Conservation (phyloP, 2,329 filamentous ascomycete genomes). For the Biscogniauxia sp. region DNA sequence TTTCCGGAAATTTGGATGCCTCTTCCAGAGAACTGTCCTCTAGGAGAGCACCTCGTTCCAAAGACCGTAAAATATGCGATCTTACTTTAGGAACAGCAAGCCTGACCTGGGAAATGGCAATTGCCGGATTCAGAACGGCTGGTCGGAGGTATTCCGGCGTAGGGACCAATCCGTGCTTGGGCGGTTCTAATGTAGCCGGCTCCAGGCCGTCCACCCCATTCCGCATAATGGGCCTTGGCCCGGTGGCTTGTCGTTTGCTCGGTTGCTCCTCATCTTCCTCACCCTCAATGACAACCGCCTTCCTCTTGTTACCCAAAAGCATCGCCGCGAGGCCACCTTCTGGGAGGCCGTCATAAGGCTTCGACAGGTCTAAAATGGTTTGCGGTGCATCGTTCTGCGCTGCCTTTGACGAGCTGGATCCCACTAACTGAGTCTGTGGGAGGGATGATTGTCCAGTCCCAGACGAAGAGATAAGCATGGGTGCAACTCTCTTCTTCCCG, state of each 20-base stretch:
- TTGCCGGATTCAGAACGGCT: constrained; percentile 78
- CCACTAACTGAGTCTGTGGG: constrained; percentile 84
- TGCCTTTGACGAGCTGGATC: constrained; percentile 63
- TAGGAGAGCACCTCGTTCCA: constrained; percentile 64
- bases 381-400: constrained; percentile 71
- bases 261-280: constrained; percentile 68
- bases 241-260: constrained; percentile 56
- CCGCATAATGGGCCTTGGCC: constrained; percentile 70
- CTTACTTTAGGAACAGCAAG: constrained; percentile 86
- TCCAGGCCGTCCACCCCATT: constrained; percentile 78
- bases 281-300: constrained; percentile 68
- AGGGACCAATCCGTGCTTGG: constrained; percentile 58
- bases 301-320: constrained; percentile 90
- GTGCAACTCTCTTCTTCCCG: constrained; percentile 92
- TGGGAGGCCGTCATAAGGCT: constrained; percentile 89
- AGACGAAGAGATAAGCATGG: constrained; percentile 85
- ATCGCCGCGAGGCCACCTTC: constrained; percentile 84
- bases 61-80: constrained; percentile 75
- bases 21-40: constrained; percentile 56
- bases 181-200: constrained; percentile 63
- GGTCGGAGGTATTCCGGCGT: constrained; percentile 85
- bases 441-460: constrained; percentile 83
- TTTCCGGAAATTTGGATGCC: constrained; percentile 62
- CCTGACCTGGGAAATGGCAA: constrained; percentile 78
- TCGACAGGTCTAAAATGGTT: constrained; percentile 83